Percentiles rank a stretch among this genome's conserved stretches.
Conservation (phyloP, 176 grass and related monocot species). For the Hsuehochloa calcarea region DNA sequence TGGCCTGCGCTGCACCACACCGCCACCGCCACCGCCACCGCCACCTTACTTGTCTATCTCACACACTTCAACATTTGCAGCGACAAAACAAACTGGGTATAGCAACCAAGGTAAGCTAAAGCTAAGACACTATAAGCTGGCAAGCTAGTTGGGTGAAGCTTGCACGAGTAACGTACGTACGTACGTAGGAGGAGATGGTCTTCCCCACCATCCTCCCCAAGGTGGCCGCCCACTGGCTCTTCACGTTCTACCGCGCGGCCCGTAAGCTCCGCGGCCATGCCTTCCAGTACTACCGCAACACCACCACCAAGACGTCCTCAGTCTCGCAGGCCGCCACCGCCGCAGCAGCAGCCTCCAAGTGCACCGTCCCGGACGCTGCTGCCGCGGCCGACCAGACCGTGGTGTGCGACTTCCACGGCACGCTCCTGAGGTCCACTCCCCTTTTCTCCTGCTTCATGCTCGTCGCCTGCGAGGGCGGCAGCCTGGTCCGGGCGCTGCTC, state of each 20-base stretch:
- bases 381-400: constrained; percentile 21
- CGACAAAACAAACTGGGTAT: neutral
- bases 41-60: neutral
- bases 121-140: neutral
- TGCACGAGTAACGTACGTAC: neutral
- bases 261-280: constrained; percentile 50
- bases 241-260: constrained; percentile 49
- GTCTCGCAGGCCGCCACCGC: neutral
- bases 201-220: constrained; percentile 50
- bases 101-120: neutral
- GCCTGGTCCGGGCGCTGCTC: constrained; percentile 56
- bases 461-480: constrained; percentile 80
- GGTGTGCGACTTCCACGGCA: constrained; percentile 60
- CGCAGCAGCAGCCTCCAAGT: neutral
- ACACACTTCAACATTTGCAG: neutral
- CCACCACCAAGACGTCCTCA: neutral
- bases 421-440: constrained; percentile 45
- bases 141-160: neutral
- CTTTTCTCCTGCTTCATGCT: constrained; percentile 98
- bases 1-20: neutral
- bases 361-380: neutral
- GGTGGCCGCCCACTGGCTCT: constrained; percentile 60
- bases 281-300: constrained; percentile 37
- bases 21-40: neutral
- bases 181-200: constrained; percentile 37